Evolutionary conservation across 257 asterid species (phyloP), one percentile per base, ranked within the genome.

Genomic region (Capsicum baccatum): DNA sequence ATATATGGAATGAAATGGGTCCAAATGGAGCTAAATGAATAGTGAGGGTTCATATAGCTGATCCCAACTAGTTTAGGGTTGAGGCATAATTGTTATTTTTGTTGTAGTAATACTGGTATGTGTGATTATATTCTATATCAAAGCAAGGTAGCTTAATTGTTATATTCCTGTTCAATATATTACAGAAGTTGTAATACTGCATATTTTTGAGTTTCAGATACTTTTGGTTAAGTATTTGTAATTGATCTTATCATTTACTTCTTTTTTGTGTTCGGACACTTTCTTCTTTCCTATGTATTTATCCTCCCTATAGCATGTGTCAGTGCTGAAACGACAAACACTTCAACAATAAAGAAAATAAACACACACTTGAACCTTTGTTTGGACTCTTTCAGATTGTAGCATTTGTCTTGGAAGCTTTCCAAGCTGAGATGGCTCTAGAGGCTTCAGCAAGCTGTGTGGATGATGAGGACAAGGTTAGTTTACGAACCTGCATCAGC

Each of bases 361-460:
- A 71, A 12, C 3, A 15, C 44, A n/a, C 55, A n/a, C 17, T 71
- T 44, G 2, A 39, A 78, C 48, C 64, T 33, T 78, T 78, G 64
- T 7, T 78, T 78, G 50, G 48, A 9, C 64, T 64, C 56, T 63
- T 85, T 84, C 94, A 96, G 99, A 97, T 96, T 88, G 90, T 96
- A 84, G 98, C 99, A 79, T 96, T 96, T 91, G 98, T 96, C 83
- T 91, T 94, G 96, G 99, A 96, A 90, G 99, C 99, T 81, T 96
- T 96, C 92, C 95, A 94, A 85, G 98, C 98, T 84, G 99, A 96
- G 89, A 87, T 96, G 94, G 98, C 93, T 80, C 89, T 96, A 16
- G 99, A 96, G 92, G 59, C 91, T 52, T 55, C 89, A 83, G 97
- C 86, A 84, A 86, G 83, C 59, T 56, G 67, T 79, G 89, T 50